These are phyloP conservation scores for Dorcoceras hygrometricum DNA, from an alignment of 257 asterid genomes.

Conservation along the genomic window DNA sequence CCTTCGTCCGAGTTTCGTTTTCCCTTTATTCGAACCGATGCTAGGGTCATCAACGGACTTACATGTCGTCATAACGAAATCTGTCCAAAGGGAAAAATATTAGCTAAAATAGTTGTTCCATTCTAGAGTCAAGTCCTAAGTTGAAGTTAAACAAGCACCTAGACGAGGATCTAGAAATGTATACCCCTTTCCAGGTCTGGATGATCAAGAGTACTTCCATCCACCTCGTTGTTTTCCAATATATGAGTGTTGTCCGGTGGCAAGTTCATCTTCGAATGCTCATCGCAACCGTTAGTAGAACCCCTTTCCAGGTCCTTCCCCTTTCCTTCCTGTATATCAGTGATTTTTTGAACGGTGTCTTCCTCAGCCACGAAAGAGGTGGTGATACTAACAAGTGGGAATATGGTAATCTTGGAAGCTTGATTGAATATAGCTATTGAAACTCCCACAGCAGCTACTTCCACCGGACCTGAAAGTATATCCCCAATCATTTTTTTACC, in stretches of 20 bases:
- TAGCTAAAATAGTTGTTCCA: background rate
- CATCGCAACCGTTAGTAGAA: constrained; percentile 16
- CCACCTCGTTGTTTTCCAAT: background rate
- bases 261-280: constrained; percentile 8
- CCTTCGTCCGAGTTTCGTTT: constrained; percentile 36
- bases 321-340: constrained; percentile 21
- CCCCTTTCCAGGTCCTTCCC: constrained; percentile 30
- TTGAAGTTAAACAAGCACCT: too few species aligned
- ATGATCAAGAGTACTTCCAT: background rate
- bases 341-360: constrained; percentile 52
- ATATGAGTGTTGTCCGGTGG: background rate
- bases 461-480: constrained; percentile 57
- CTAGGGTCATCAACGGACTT: constrained; percentile 25
- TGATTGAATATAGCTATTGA: constrained; percentile 84
- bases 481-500: too few species aligned
- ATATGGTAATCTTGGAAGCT: constrained; percentile 80
- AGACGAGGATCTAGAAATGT: background rate
- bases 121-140: too few species aligned
- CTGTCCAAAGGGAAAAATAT: constrained; percentile 24
- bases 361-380: constrained; percentile 97
- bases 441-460: constrained; percentile 89
- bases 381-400: constrained; percentile 91
- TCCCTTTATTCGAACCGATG: constrained; percentile 16
- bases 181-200: constrained; percentile 32
- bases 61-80: constrained; percentile 21